Percentiles rank a stretch among this genome's conserved stretches.
Evolutionary conservation across 371 early-diverging fungal species (phyloP).

Genomic region (Mortierella sp.): DNA sequence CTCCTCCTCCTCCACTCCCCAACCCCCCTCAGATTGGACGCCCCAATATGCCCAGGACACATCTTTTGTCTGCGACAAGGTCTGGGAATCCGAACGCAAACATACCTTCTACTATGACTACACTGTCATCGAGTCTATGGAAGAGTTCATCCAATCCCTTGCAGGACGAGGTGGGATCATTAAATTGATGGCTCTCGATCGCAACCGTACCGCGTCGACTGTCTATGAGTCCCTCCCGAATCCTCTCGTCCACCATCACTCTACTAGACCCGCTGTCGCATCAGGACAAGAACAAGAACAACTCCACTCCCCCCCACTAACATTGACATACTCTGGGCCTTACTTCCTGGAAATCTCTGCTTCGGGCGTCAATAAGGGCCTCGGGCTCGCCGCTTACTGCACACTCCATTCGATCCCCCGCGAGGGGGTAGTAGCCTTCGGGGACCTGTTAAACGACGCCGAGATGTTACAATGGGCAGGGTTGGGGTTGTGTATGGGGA

Average conservation of each 20-base stretch:
- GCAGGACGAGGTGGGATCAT: conserved; percentile 38
- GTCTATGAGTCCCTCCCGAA: conserved; percentile 41
- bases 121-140: conserved; percentile 29
- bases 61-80: conserved; percentile 42
- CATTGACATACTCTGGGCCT: conserved; percentile 61
- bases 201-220: conserved; percentile 31
- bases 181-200: conserved; percentile 52
- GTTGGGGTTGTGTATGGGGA: conserved; percentile 52
- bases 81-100: conserved; percentile 43
- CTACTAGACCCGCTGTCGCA: background rate
- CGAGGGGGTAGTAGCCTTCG: conserved; percentile 65
- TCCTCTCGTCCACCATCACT: background rate
- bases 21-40: background rate
- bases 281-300: background rate
- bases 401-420: conserved; percentile 41
- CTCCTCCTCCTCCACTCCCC: background rate
- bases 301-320: conserved; percentile 1
- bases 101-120: conserved; percentile 43
- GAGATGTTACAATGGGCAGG: conserved; percentile 70
- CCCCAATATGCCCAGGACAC: conserved; percentile 38
- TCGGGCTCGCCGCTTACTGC: conserved; percentile 61
- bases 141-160: conserved; percentile 27
- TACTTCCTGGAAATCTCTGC: conserved; percentile 69
- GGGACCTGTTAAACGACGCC: conserved; percentile 69
- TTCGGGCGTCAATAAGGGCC: conserved; percentile 66